These are phyloP conservation scores for Anastatica hierochuntica DNA, from an alignment of 345 rosid genomes.

Conservation along the genomic window DNA sequence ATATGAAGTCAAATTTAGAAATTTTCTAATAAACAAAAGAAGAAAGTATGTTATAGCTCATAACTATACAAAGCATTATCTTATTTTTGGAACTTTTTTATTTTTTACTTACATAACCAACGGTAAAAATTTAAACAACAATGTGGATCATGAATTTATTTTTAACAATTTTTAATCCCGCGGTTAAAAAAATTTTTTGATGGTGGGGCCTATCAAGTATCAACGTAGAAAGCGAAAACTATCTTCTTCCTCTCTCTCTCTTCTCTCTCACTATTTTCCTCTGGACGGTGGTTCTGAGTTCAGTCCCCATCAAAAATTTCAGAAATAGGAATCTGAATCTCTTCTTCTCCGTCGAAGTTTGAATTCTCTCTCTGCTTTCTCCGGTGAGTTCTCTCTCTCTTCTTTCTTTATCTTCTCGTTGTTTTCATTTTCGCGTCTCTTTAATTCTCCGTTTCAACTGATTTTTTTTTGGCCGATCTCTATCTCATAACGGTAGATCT, in stretches of 20 bases:
- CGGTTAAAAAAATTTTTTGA: conserved; percentile 38
- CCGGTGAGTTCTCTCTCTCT: conserved; percentile 11
- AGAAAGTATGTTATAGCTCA: too few species aligned
- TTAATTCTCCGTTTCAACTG: conserved; percentile 8
- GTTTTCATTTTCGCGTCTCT: conserved; percentile 11
- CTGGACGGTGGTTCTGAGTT: conserved; percentile 22
- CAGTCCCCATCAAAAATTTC: too few species aligned
- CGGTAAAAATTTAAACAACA: too few species aligned
- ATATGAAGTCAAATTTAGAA: too few species aligned
- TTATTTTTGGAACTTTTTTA: too few species aligned
- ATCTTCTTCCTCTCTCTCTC: conserved; percentile 7
- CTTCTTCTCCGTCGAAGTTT: conserved; percentile 23
- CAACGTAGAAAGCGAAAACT: conserved; percentile 18
- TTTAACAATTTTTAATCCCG: conserved; percentile 18
- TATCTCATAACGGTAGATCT: conserved; percentile 34
- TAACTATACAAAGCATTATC: too few species aligned
- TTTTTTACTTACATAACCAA: too few species aligned
- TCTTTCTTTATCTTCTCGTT: conserved; percentile 3
- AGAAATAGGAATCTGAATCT: conserved; percentile 21
- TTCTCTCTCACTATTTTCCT: conserved; percentile 23
- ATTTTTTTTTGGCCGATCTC: too few species aligned
- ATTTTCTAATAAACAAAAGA: too few species aligned
- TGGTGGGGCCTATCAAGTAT: conserved; percentile 18
- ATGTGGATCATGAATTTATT: too few species aligned
- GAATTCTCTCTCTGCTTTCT: conserved; percentile 15